phyloP scores from a whole-genome alignment of 257 asterid genomes.

The Solanum corneliomulleri region DNA sequence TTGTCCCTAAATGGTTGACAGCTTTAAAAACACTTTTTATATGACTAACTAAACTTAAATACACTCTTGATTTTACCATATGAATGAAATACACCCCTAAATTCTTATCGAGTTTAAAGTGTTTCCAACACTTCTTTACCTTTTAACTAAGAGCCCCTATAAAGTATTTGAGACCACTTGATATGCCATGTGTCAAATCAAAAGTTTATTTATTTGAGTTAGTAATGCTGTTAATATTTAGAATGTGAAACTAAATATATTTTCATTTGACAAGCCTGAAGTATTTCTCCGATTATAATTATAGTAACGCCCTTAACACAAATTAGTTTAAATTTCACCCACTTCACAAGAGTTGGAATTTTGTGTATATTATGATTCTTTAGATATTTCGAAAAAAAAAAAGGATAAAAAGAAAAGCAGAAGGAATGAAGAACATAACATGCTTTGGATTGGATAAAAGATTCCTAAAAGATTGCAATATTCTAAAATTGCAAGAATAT shows the following conservation, averaged over 20 bases:
- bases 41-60: background rate
- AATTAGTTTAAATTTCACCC: background rate
- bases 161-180: background rate
- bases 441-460: background rate
- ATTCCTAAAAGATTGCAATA: background rate
- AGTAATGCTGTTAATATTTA: no score
- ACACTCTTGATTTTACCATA: background rate
- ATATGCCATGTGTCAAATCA: rapidly evolving
- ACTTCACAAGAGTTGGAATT: background rate
- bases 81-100: background rate
- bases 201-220: background rate
- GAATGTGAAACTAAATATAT: background rate
- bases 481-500: background rate
- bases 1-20: background rate
- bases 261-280: background rate
- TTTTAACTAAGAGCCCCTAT: no score
- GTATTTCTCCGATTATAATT: background rate
- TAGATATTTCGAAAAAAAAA: background rate
- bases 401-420: background rate
- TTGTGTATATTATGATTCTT: background rate
- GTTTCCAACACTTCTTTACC: background rate
- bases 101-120: background rate
- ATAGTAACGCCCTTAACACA: background rate
- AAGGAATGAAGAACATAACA: background rate
- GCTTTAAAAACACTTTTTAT: no score